A percentile compares a stretch with the other conserved stretches of the same genome.
Evolutionary conservation across 1,284 basidiomycete genomes (phyloP).

Genomic region (Leccinum angustisporum): DNA sequence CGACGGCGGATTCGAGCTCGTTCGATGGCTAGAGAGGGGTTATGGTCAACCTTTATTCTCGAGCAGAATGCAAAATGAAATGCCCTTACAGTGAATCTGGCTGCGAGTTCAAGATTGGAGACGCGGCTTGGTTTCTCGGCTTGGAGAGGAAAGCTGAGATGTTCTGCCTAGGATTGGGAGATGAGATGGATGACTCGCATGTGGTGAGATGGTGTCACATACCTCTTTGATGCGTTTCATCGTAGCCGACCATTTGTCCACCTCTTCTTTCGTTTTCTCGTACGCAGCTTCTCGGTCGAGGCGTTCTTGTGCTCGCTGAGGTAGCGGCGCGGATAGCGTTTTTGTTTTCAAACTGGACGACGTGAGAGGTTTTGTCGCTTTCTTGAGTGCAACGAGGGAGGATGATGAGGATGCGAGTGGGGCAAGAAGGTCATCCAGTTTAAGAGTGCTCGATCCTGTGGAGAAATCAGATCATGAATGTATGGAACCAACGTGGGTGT

Average conservation of each 20-base stretch:
- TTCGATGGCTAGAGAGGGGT: constrained; percentile 44
- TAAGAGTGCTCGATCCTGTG: constrained; percentile 53
- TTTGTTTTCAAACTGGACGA: constrained; percentile 40
- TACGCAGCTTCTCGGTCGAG: constrained; percentile 94
- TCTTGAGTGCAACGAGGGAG: constrained; percentile 64
- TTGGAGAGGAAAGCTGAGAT: constrained; percentile 91
- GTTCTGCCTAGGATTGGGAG: constrained; percentile 64
- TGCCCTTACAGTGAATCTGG: constrained; percentile 72
- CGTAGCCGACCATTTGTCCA: constrained; percentile 90
- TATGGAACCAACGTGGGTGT: not conserved
- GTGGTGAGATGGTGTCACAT: constrained; percentile 4
- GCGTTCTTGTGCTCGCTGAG: constrained; percentile 83
- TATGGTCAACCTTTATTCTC: not conserved
- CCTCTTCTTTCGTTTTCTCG: constrained; percentile 88
- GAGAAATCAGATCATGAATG: constrained; percentile 11
- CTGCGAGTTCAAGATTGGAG: constrained; percentile 77
- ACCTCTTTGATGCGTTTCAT: constrained; percentile 88
- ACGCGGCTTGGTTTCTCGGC: constrained; percentile 52
- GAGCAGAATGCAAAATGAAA: not conserved
- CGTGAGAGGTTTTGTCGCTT: constrained; percentile 61
- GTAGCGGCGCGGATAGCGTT: constrained; percentile 83
- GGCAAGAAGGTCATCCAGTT: constrained; percentile 74
- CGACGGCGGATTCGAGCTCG: constrained; percentile 76
- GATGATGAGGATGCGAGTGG: constrained; percentile 60
- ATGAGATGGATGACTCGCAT: not conserved